Evolutionary conservation across 495 filamentous ascomycete genomes (phyloP), one percentile per base, ranked within the genome.

Genomic region (Daldinia bambusicola): DNA sequence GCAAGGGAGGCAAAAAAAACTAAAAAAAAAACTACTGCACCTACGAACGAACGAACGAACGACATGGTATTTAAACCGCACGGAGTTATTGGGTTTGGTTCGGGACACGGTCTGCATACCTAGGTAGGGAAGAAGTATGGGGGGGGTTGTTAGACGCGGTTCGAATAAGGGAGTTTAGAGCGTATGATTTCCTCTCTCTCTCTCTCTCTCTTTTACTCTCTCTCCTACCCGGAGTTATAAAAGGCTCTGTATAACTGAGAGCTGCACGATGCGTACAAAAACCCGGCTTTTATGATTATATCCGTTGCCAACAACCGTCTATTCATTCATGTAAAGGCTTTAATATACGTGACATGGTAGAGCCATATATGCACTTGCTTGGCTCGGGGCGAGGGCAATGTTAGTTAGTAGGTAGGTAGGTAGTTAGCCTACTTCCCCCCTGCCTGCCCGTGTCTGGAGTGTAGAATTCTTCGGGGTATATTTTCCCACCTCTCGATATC

Each of bases 201-300:
- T 36, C 67, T 55, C 55, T 36, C 67, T 55, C 55, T 36, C 67
- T n/a, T n/a, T n/a, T n/a, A n/a, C 26, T 26, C 26, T 26, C 26
- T 55, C 55, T 36, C 67, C 56, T 61, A 32, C 37, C 45, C 48
- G 18, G 70, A 41, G 50, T n/a, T 26, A 26, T 26, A 26, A 51
- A 66, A 63, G n/a, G 58, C 56, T 62, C 34, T 66, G 34, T 62
- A 26, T 61, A 72, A 48, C 50, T 72, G 58, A 61, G 62, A 66
- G 74, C 58, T 34, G 41, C 20, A 45, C 14, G 51, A 2, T 30
- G 16, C 31, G 50, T 53, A 48, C 18, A 3, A n/a, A n/a, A n/a
- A 20, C 32, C 37, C 63, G 63, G 62, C 63, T 70, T 71, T 40
- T 67, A 55, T 66, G 26, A 65, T 73, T 70, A 57, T 68, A 67